Percentiles rank a stretch among this genome's conserved stretches.
Evolutionary conservation across 2,329 filamentous ascomycete genomes (phyloP).

Genomic region (Onygenales sp.): DNA sequence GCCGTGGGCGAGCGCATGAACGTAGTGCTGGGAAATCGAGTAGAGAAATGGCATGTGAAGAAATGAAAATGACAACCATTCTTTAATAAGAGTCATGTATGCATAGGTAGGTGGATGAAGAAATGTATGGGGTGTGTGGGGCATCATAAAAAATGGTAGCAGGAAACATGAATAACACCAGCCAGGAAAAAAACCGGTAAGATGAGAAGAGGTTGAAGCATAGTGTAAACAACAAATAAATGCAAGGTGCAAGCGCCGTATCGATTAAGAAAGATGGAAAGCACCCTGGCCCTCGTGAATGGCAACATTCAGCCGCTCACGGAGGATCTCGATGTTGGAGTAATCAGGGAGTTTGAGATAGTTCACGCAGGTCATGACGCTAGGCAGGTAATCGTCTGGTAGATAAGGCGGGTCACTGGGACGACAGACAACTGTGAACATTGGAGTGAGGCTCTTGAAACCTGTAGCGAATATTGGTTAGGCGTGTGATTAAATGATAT

Average conservation of each 20-base stretch:
- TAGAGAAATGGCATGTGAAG: no score
- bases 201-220: background rate
- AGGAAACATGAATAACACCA: background rate
- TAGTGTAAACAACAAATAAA: background rate
- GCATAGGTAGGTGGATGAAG: background rate
- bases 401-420: constrained; percentile 90
- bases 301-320: constrained; percentile 68
- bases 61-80: no score
- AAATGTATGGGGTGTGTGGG: background rate
- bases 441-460: constrained; percentile 92
- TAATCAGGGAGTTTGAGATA: constrained; percentile 98
- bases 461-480: constrained; percentile 45
- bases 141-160: background rate
- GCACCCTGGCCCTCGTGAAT: constrained; percentile 95
- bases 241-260: background rate
- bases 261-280: constrained; percentile 75
- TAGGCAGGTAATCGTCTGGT: constrained; percentile 96
- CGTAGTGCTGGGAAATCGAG: no score
- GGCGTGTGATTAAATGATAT: constrained; percentile 18
- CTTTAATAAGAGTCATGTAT: no score
- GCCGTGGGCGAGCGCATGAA: no score
- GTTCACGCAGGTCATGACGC: constrained; percentile 99
- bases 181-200: background rate
- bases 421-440: constrained; percentile 99
- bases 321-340: constrained; percentile 65